Percentiles rank a stretch among this genome's conserved stretches.
Evolutionary conservation across 495 filamentous ascomycete genomes (phyloP).

Genomic region (Penicillium alfredii): DNA sequence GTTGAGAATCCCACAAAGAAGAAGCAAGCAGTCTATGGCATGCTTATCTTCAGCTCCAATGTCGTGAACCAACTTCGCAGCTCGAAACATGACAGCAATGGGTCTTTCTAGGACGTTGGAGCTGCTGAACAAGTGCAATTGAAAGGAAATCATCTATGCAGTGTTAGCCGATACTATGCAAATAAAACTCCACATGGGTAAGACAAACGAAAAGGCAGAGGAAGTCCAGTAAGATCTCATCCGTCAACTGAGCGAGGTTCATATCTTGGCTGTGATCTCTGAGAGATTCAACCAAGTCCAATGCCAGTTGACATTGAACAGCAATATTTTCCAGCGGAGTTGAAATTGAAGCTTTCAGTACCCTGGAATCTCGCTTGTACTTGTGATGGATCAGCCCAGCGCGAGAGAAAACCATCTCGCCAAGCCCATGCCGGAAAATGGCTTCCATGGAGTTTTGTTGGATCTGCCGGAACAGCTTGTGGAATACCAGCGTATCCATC

Average conservation of each 20-base stretch:
- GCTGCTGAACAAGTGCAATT: neutral
- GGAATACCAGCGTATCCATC: neutral
- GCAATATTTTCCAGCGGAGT: constrained; percentile 1
- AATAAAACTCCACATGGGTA: too few species aligned
- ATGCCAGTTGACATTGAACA: neutral
- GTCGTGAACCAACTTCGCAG: neutral
- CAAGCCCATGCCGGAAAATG: too few species aligned
- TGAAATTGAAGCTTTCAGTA: neutral
- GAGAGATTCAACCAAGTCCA: neutral
- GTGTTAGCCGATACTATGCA: too few species aligned
- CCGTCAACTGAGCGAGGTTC: neutral
- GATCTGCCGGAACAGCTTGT: constrained; percentile 5
- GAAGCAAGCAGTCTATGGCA: neutral
- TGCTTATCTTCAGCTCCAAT: neutral
- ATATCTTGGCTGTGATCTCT: neutral
- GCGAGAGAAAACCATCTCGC: constrained; percentile 3
- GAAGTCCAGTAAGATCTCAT: constrained; percentile 1
- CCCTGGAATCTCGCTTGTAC: neutral
- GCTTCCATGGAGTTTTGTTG: too few species aligned
- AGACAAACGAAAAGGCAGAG: constrained; percentile 7
- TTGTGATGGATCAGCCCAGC: neutral
- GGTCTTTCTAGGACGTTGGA: too few species aligned
- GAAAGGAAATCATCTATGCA: neutral
- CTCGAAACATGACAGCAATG: constrained; percentile 1
- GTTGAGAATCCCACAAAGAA: constrained; percentile 5